These are phyloP conservation scores for Stemphylium beticola DNA, from an alignment of 2,329 filamentous ascomycete genomes.

Conservation along the genomic window DNA sequence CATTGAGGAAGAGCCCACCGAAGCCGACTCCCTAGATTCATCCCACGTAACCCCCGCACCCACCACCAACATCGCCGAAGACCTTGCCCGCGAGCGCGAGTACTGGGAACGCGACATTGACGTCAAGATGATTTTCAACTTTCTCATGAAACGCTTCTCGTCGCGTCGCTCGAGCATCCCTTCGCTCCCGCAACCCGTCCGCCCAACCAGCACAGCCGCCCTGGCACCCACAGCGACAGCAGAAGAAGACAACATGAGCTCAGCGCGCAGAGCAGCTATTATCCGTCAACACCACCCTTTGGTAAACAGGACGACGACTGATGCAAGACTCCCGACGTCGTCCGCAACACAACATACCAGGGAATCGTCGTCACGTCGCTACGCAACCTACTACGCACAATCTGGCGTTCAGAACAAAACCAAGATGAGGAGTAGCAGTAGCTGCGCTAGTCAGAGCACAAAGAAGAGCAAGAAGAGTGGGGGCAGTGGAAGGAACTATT, in stretches of 20 bases:
- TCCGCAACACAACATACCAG: conserved; percentile 18
- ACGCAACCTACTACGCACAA: conserved; percentile 8
- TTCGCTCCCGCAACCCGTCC: conserved; percentile 17
- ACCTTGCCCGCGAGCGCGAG: conserved; percentile 62
- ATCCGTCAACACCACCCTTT: conserved; percentile 90
- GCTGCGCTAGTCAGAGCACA: conserved; percentile 88
- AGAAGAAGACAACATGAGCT: conserved; percentile 36
- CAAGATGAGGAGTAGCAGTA: conserved; percentile 57
- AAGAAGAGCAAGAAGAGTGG: conserved; percentile 73
- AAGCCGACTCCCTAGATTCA: conserved; percentile 54
- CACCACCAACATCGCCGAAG: conserved; percentile 33
- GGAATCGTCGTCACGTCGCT: conserved; percentile 20
- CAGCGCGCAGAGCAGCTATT: conserved; percentile 74
- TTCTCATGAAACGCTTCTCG: conserved; percentile 47
- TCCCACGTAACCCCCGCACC: conserved; percentile 34
- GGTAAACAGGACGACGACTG: conserved; percentile 61
- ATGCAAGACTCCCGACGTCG: conserved; percentile 36
- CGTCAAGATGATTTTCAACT: conserved; percentile 88
- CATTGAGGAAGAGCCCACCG: conserved; percentile 66
- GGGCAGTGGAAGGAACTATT: conserved; percentile 82
- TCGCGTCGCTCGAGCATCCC: conserved; percentile 41
- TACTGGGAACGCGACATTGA: conserved; percentile 96
- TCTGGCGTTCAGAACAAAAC: conserved; percentile 1
- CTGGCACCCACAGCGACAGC: conserved; percentile 33
- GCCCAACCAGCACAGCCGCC: neutral